A percentile compares a stretch with the other conserved stretches of the same genome.
Evolutionary conservation across 176 grass and related monocot species (phyloP).

Genomic region (Saccharum officinarum): DNA sequence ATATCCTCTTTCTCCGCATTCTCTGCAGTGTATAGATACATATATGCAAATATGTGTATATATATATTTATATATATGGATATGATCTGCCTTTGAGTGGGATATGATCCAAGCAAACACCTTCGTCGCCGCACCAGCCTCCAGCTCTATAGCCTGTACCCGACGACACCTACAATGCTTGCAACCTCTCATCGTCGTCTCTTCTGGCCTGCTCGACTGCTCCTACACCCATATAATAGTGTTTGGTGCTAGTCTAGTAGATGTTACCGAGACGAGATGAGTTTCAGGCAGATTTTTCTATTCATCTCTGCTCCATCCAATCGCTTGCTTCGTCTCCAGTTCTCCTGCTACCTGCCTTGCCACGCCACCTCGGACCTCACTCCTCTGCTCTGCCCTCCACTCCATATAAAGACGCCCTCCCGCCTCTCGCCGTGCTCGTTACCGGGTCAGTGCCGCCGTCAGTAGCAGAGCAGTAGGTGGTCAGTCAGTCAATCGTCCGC

Average conservation of each 20-base stretch:
- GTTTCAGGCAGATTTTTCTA: not conserved
- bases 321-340: slow-evolving; percentile 26
- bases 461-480: slow-evolving; percentile 16
- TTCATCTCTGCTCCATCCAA: too few relatives aligned
- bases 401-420: slow-evolving; percentile 1
- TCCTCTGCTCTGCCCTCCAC: not conserved
- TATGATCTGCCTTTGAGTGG: slow-evolving; percentile 24
- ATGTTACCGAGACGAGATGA: not conserved
- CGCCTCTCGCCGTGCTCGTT: not conserved
- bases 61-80: not conserved
- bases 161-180: slow-evolving; percentile 36
- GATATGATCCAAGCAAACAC: slow-evolving; percentile 38
- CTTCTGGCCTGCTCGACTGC: not conserved
- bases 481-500: not conserved
- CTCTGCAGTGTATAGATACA: not conserved
- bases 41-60: not conserved
- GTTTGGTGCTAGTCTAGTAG: not conserved
- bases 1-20: not conserved
- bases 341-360: not conserved
- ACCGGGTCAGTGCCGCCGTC: not conserved
- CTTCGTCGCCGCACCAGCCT: slow-evolving; percentile 1
- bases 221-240: not conserved
- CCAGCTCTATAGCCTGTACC: not conserved
- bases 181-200: not conserved
- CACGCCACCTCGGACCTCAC: not conserved